These are phyloP conservation scores for Juncus inflexus DNA, from an alignment of 176 grass and related monocot species.

Conservation along the genomic window DNA sequence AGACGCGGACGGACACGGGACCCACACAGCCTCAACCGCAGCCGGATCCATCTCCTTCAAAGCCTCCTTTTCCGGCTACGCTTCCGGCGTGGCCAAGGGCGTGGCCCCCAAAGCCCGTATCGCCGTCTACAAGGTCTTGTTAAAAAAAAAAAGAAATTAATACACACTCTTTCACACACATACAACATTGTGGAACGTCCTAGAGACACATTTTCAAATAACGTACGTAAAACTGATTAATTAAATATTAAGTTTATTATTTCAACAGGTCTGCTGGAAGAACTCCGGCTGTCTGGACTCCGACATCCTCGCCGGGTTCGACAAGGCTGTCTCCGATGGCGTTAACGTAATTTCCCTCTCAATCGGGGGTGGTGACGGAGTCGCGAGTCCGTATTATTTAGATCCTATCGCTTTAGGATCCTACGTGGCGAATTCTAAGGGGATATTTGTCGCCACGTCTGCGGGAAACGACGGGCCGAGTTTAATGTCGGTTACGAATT, in stretches of 20 bases:
- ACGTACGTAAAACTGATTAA: too few relatives aligned
- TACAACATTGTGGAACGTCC: too few relatives aligned
- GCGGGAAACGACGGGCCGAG: slow-evolving; percentile 82
- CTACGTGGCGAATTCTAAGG: slow-evolving; percentile 61
- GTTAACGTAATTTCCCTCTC: slow-evolving; percentile 89
- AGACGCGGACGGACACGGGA: slow-evolving; percentile 86
- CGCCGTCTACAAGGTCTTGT: slow-evolving; percentile 59
- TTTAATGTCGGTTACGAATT: slow-evolving; percentile 76
- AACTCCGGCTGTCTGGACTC: slow-evolving; percentile 83
- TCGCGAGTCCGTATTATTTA: slow-evolving; percentile 65
- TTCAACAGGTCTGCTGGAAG: slow-evolving; percentile 56
- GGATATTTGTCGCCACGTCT: slow-evolving; percentile 88
- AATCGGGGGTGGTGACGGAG: slow-evolving; percentile 72
- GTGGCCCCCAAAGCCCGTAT: slow-evolving; percentile 88
- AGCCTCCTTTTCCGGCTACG: slow-evolving; percentile 80
- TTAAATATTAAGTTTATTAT: too few relatives aligned
- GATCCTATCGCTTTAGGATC: slow-evolving; percentile 85
- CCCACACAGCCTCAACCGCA: slow-evolving; percentile 78
- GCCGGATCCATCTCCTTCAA: slow-evolving; percentile 73
- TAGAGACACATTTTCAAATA: too few relatives aligned
- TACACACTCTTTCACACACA: too few relatives aligned
- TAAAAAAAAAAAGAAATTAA: too few relatives aligned
- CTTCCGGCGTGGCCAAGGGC: slow-evolving; percentile 76
- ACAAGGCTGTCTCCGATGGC: slow-evolving; percentile 82
- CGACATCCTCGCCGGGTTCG: slow-evolving; percentile 92